phyloP scores from a whole-genome alignment of 73 alveolate genomes.

The Diophrys appendiculata region DNA sequence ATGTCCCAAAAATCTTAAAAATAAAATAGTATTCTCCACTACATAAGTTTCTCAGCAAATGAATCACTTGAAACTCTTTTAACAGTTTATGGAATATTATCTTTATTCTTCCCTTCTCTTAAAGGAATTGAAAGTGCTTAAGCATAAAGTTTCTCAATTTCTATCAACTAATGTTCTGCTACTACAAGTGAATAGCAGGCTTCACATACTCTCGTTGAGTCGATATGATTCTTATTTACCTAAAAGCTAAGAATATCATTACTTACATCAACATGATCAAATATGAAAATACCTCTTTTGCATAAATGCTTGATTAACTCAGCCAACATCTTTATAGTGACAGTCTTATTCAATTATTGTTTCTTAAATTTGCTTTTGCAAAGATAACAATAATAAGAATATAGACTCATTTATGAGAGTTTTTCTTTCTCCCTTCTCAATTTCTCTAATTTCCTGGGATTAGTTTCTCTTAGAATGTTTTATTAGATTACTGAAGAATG shows the following conservation, averaged over 20 bases:
- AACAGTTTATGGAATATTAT: slow-evolving; percentile 50
- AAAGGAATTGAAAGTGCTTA: slow-evolving; percentile 79
- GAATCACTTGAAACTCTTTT: slow-evolving; percentile 48
- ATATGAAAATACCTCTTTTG: slow-evolving; percentile 60
- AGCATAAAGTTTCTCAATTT: slow-evolving; percentile 91
- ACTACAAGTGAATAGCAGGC: slow-evolving; percentile 90
- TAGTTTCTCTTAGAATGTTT: slow-evolving; percentile 28
- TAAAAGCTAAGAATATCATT: neutral
- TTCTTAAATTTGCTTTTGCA: slow-evolving; percentile 53
- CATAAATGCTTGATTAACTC: slow-evolving; percentile 54
- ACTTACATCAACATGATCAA: slow-evolving; percentile 40
- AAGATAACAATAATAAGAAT: slow-evolving; percentile 45
- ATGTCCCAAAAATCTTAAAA: slow-evolving; percentile 60
- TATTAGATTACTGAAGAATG: slow-evolving; percentile 27
- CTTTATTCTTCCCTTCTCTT: slow-evolving; percentile 53
- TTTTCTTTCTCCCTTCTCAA: slow-evolving; percentile 16
- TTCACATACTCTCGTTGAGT: slow-evolving; percentile 81
- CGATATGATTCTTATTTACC: slow-evolving; percentile 11
- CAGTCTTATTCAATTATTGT: slow-evolving; percentile 47
- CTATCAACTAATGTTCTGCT: slow-evolving; percentile 94
- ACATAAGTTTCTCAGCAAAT: slow-evolving; percentile 66
- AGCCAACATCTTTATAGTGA: slow-evolving; percentile 55
- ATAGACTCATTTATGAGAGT: slow-evolving; percentile 9
- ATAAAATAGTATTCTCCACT: slow-evolving; percentile 90
- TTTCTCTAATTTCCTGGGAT: slow-evolving; percentile 27